Conservation (phyloP, 2,329 filamentous ascomycete species). For the Cordyceps militaris region DNA sequence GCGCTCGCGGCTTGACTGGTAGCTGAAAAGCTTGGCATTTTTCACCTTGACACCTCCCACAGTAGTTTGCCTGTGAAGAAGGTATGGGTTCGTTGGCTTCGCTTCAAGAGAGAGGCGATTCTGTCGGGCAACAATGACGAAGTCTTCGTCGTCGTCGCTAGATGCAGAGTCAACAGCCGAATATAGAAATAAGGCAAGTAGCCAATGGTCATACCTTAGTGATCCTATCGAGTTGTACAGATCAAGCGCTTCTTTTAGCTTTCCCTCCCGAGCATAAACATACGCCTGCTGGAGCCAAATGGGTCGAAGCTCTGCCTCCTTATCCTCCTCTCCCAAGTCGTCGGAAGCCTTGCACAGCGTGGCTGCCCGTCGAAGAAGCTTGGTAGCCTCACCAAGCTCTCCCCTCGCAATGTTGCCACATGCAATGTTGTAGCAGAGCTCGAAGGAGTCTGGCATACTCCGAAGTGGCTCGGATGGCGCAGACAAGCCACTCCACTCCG, state of each 20-base stretch:
- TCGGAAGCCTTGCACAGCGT: conserved; percentile 67
- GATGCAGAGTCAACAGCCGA: conserved; percentile 22
- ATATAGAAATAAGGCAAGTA: not conserved
- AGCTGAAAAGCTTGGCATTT: conserved; percentile 62
- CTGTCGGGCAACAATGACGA: conserved; percentile 58
- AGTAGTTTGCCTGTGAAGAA: conserved; percentile 56
- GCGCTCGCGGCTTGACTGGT: conserved; percentile 50
- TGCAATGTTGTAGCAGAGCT: conserved; percentile 74
- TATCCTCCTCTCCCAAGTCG: conserved; percentile 67
- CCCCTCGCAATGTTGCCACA: conserved; percentile 65
- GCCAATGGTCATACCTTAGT: conserved; percentile 44
- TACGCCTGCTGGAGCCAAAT: conserved; percentile 73
- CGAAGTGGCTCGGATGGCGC: conserved; percentile 36
- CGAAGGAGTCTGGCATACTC: conserved; percentile 67
- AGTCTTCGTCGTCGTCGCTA: conserved; percentile 61
- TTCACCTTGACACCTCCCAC: conserved; percentile 44
- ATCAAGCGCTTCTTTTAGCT: conserved; percentile 55
- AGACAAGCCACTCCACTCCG: conserved; percentile 58
- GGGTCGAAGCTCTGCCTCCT: conserved; percentile 64
- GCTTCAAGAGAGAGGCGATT: conserved; percentile 45
- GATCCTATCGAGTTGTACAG: conserved; percentile 56
- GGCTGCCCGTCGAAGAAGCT: conserved; percentile 62
- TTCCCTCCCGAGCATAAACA: conserved; percentile 60
- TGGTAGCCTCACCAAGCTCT: conserved; percentile 55
- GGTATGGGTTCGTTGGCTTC: conserved; percentile 54